phyloP scores from a whole-genome alignment of 495 filamentous ascomycete species.

The Xylaria telfairii region DNA sequence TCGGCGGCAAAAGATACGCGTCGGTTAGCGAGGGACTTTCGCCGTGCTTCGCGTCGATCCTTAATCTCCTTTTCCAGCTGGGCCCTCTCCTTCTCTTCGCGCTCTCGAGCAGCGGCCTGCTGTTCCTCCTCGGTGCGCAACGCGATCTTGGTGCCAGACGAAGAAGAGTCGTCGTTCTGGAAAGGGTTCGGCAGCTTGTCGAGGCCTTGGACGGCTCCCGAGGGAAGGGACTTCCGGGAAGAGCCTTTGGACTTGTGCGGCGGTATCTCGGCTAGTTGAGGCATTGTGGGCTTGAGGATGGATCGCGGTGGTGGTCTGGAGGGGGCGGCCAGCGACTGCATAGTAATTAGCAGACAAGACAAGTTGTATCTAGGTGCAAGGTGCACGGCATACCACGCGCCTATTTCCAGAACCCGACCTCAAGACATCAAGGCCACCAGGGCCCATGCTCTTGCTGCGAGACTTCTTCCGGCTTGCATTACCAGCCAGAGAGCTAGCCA shows the following conservation, averaged over 20 bases:
- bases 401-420: slow-evolving; percentile 81
- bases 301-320: slow-evolving; percentile 64
- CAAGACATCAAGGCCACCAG: slow-evolving; percentile 83
- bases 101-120: slow-evolving; percentile 74
- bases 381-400: slow-evolving; percentile 66
- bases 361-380: slow-evolving; percentile 14
- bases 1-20: slow-evolving; percentile 97
- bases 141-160: slow-evolving; percentile 53
- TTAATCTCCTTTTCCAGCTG: slow-evolving; percentile 72
- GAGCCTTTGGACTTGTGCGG: slow-evolving; percentile 48
- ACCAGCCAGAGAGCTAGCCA: slow-evolving; percentile 50
- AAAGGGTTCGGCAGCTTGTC: slow-evolving; percentile 62
- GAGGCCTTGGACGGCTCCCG: slow-evolving; percentile 34
- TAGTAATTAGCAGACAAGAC: slow-evolving; percentile 18
- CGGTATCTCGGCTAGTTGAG: slow-evolving; percentile 68
- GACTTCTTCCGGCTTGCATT: slow-evolving; percentile 69
- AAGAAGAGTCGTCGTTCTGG: slow-evolving; percentile 44
- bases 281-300: slow-evolving; percentile 85
- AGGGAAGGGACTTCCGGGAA: slow-evolving; percentile 32
- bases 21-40: slow-evolving; percentile 91
- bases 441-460: slow-evolving; percentile 93
- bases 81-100: slow-evolving; percentile 72
- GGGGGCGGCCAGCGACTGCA: slow-evolving; percentile 56
- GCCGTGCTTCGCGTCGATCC: slow-evolving; percentile 79
- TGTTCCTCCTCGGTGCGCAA: slow-evolving; percentile 79